Evolutionary conservation across 108 stramenopile genomes (phyloP).

Genomic region (Fragilaria crotonensis): DNA sequence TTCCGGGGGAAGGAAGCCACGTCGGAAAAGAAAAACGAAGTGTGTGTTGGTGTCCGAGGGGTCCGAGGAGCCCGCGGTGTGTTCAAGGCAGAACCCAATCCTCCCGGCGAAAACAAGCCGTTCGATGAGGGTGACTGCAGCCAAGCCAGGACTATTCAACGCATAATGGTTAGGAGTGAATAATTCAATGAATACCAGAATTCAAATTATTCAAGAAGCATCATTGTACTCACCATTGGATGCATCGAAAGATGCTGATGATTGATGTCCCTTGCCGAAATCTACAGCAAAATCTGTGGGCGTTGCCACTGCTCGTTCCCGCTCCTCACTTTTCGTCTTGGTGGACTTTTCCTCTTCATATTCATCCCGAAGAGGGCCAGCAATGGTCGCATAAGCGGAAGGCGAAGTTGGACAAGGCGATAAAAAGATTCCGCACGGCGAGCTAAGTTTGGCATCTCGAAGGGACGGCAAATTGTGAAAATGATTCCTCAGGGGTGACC

Average conservation of each 20-base stretch:
- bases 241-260: conserved; percentile 36
- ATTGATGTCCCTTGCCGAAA: conserved; percentile 54
- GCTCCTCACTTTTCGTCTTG: conserved; percentile 6
- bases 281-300: conserved; percentile 82
- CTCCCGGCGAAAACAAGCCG: conserved; percentile 76
- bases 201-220: too few relatives aligned
- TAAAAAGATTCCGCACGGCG: conserved; percentile 31
- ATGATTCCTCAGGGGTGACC: conserved; percentile 24
- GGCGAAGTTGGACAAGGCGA: conserved; percentile 23
- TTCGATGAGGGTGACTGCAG: conserved; percentile 68
- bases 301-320: conserved; percentile 37
- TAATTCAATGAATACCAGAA: neutral
- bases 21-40: conserved; percentile 56
- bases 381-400: neutral
- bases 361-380: neutral
- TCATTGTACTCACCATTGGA: conserved; percentile 34
- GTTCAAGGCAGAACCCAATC: conserved; percentile 50
- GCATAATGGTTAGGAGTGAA: neutral
- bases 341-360: conserved; percentile 11
- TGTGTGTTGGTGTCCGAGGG: conserved; percentile 47
- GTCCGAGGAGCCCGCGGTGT: conserved; percentile 58
- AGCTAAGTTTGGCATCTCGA: conserved; percentile 27
- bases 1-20: conserved; percentile 42
- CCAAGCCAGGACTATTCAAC: conserved; percentile 58
- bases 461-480: conserved; percentile 30